Base-by-base conservation (phyloP, 2,329 filamentous ascomycete genomes). In the Emmonsiellopsis sp. region DNA sequence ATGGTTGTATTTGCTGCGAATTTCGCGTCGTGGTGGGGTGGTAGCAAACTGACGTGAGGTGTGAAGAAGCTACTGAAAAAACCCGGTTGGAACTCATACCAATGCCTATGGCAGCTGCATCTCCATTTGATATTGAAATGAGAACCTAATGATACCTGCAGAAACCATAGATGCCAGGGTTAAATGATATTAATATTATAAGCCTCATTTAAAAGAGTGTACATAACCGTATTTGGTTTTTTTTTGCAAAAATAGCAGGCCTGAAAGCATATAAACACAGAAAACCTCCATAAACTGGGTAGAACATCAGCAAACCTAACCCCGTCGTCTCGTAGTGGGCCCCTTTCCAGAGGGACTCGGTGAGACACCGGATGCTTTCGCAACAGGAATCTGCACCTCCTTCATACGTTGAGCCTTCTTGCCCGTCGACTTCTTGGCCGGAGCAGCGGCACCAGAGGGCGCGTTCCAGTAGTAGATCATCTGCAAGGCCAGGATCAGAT, bases 381-480 rank as follows among this genome's bases (percentile, higher is more conserved):
- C 72, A 54, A 57, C 64, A 10, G 68, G 61, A 0, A 63, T 60
- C 54, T 65, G 54, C 26, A 56, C 50, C 31, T 54, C 51, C 32
- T 48, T 32, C 51, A 55, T 47, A n/a, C 30, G 26, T 44, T 58
- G 44, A 44, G 30, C 78, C 73, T 68, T 63, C 53, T 37, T 37
- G n/a, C 8, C 34, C 20, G 66, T 67, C 44, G 71, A 67, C 58
- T 67, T 70, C 26, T 35, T 47, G 40, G 34, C 42, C 40, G 47
- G 35, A 15, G 47, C 13, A 34, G 38, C 42, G 4, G 51, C 50
- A 16, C 31, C 20, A 31, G 67, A 62, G 2, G 77, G 69, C 50
- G 70, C 75, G 65, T 96, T 95, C 93, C 93, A 98, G 78, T 97
- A 97, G 74, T 91, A 95, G 31, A 95, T 67, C 86, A 98, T 93